These are phyloP conservation scores for Chlorella sorokiniana DNA, from an alignment of 139 green algal genomes.

Conservation along the genomic window DNA sequence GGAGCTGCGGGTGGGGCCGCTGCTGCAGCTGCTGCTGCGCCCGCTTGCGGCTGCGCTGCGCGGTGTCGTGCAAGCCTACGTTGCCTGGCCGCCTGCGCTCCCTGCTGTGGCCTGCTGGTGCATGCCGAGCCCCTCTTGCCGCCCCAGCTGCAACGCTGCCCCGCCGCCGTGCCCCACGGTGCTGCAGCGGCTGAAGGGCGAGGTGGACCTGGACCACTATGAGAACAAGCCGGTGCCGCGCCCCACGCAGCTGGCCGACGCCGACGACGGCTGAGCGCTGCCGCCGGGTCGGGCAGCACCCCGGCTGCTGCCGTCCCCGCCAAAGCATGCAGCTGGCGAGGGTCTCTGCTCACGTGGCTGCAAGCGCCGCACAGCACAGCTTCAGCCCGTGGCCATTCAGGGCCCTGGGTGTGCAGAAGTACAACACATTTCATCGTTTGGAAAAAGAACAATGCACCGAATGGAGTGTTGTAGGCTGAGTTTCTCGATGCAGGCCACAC, in stretches of 20 bases:
- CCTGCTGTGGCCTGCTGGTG: neutral
- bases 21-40: neutral
- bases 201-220: conserved; percentile 22
- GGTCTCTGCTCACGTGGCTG: no score
- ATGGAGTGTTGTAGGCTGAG: no score
- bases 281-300: neutral
- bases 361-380: no score
- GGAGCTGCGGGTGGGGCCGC: conserved; percentile 36
- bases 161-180: no score
- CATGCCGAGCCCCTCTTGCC: neutral
- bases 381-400: no score
- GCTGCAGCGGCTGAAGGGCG: conserved; percentile 15
- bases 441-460: no score
- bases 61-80: neutral
- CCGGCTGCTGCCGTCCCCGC: no score
- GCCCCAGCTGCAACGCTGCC: neutral
- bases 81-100: neutral
- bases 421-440: no score
- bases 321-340: no score
- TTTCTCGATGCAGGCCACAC: no score
- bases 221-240: conserved; percentile 31
- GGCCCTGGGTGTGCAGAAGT: no score
- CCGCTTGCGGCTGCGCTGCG: neutral
- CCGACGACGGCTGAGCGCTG: neutral
- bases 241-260: conserved; percentile 15